A percentile compares a stretch with the other conserved stretches of the same genome.
Evolutionary conservation across 2,329 filamentous ascomycete species (phyloP).

Genomic region (Fonsecaea pedrosoi): DNA sequence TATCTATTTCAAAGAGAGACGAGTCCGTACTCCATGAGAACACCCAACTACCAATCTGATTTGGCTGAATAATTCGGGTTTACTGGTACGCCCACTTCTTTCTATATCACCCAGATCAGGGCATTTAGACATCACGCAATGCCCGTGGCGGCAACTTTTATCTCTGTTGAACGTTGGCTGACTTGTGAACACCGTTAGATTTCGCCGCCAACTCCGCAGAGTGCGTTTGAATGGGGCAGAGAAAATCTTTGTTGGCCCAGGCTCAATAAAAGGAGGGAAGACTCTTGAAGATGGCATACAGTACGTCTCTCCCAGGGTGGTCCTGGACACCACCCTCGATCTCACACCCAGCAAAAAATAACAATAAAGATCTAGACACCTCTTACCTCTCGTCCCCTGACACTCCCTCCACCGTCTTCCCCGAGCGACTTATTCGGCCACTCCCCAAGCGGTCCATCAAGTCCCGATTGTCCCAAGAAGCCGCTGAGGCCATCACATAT

Average conservation of each 20-base stretch:
- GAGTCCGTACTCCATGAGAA: not conserved
- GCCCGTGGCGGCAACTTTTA: not conserved
- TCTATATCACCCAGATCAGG: constrained; percentile 10
- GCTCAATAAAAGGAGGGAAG: constrained; percentile 26
- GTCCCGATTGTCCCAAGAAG: constrained; percentile 83
- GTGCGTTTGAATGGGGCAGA: constrained; percentile 20
- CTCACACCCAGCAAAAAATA: constrained; percentile 20
- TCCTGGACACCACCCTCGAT: not conserved
- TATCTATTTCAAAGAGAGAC: not conserved
- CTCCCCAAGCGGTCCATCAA: constrained; percentile 87
- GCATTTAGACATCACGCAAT: not conserved
- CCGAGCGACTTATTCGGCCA: constrained; percentile 90
- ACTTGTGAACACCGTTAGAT: constrained; percentile 7
- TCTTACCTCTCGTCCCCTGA: constrained; percentile 65
- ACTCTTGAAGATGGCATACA: constrained; percentile 34
- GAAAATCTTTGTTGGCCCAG: constrained; percentile 25
- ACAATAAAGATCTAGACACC: constrained; percentile 47
- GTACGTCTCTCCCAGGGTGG: constrained; percentile 24
- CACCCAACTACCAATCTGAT: constrained; percentile 1
- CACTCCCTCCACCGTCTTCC: constrained; percentile 79
- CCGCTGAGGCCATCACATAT: constrained; percentile 80
- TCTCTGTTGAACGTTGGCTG: constrained; percentile 2
- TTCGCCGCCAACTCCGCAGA: not conserved
- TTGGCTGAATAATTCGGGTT: constrained; percentile 36
- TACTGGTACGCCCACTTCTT: constrained; percentile 4